Conservation (phyloP, 768 basidiomycete genomes). For the Hypsizygus marmoreus region DNA sequence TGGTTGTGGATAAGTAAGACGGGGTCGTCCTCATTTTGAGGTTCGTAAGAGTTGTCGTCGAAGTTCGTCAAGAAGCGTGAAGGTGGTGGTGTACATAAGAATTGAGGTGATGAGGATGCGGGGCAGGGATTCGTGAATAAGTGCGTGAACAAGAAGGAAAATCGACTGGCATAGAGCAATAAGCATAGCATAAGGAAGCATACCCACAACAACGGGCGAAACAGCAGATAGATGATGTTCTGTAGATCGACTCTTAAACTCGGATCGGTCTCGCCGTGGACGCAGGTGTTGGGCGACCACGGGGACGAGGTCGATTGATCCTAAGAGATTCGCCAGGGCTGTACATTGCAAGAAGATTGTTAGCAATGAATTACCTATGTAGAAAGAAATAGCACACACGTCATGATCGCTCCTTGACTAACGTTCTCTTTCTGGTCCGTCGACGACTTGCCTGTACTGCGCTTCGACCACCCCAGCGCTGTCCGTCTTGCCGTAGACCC, state of each 20-base stretch:
- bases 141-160: slow-evolving; percentile 1
- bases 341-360: slow-evolving; percentile 1
- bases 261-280: slow-evolving; percentile 39
- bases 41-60: too few species aligned
- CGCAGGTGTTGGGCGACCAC: slow-evolving; percentile 48
- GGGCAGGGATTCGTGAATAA: background rate
- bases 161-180: slow-evolving; percentile 9
- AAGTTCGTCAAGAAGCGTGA: slow-evolving; percentile 17
- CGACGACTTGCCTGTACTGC: slow-evolving; percentile 51
- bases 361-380: too few species aligned
- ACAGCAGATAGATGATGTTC: slow-evolving; percentile 3
- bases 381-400: slow-evolving; percentile 49
- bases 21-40: too few species aligned
- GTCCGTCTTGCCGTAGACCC: slow-evolving; percentile 57
- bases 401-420: slow-evolving; percentile 45
- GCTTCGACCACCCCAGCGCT: slow-evolving; percentile 66
- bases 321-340: slow-evolving; percentile 51
- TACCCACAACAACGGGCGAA: background rate
- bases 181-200: slow-evolving; percentile 14
- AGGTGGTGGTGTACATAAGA: background rate
- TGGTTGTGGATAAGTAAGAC: too few species aligned
- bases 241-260: slow-evolving; percentile 24
- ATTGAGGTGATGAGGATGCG: slow-evolving; percentile 5
- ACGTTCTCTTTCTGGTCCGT: slow-evolving; percentile 60
- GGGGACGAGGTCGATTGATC: slow-evolving; percentile 52